phyloP scores from a whole-genome alignment of 176 grass and related monocot species.

The Carex scoparia region DNA sequence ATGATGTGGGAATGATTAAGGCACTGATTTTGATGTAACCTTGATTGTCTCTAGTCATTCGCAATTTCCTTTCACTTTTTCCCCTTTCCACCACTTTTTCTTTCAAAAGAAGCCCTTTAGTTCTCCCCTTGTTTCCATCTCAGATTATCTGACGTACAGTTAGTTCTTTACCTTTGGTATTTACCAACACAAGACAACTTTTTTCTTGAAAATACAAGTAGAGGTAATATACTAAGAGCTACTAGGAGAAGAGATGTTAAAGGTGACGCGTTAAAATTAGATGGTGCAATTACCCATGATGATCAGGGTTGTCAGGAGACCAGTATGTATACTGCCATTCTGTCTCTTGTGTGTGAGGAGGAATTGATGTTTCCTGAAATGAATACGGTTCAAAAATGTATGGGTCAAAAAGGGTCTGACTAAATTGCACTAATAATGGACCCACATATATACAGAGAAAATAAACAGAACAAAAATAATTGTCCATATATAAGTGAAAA shows the following conservation, averaged over 20 bases:
- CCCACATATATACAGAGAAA: background rate
- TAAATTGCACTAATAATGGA: constrained; percentile 12
- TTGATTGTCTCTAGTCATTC: constrained; percentile 47
- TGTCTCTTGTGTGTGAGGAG: constrained; percentile 89
- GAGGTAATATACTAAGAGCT: constrained; percentile 21
- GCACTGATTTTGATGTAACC: constrained; percentile 45
- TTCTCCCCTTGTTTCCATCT: constrained; percentile 22
- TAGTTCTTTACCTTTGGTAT: constrained; percentile 24
- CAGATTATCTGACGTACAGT: constrained; percentile 18
- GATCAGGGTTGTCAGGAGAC: constrained; percentile 91
- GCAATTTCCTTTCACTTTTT: constrained; percentile 37
- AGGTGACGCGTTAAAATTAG: constrained; percentile 19
- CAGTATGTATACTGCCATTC: constrained; percentile 93
- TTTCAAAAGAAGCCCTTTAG: constrained; percentile 28
- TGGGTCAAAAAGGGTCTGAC: constrained; percentile 33
- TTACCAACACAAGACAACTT: constrained; percentile 51
- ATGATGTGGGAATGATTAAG: constrained; percentile 45
- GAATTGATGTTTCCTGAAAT: constrained; percentile 75
- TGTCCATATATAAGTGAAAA: background rate
- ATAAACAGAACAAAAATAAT: background rate
- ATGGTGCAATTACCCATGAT: constrained; percentile 81
- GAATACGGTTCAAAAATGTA: constrained; percentile 25
- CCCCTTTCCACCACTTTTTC: constrained; percentile 26
- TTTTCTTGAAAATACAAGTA: constrained; percentile 34
- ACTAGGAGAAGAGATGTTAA: constrained; percentile 15